Evolutionary conservation across 208 protist genomes (phyloP), one percentile per base, ranked within the genome.

Genomic region (Acanthamoeba quina): DNA sequence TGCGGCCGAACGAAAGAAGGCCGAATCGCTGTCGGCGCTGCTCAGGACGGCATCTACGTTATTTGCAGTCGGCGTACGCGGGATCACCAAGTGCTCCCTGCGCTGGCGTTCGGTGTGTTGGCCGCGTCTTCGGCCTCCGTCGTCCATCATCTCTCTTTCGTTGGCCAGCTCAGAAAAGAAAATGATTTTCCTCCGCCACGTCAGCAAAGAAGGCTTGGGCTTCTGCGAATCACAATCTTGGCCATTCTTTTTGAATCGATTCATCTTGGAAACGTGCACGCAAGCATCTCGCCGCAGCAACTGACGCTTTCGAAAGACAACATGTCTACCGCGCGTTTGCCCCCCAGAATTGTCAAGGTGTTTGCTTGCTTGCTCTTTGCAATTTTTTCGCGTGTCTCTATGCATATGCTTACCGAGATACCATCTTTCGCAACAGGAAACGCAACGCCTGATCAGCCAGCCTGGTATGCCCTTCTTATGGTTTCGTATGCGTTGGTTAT

Each of bases 401-500:
- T 3, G 56, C 19, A 17, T 15, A 41, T 31, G n/a, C 10, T 17
- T 34, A 72, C 21, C 21, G n/a, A 72, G 11, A 26, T 26, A 31
- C 9, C 15, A n/a, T 31, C 29, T 15, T 15, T 31, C 29, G 37
- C 4, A 29, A 15, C 74, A 83, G 74, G 74, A 83, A 83, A 83
- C 74, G 24, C 74, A 83, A 83, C 74, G 74, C 24, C 47, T 83
- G 29, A 47, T 83, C 21, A 83, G 47, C 47, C 44, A 83, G 47
- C 74, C 74, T 56, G 74, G 74, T 83, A 58, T 29, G 74, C 24
- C 24, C 4, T 56, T 5, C 13, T 29, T 19, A 37, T 80, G 7
- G 19, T 80, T 49, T 37, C 37, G 17, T 29, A 56, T 24, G 24
- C 17, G 11, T 56, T 47, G 44, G 19, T 52, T 29, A 34, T 24